Base-by-base conservation (phyloP, 768 basidiomycete genomes). In the Hygrocybe punicea region DNA sequence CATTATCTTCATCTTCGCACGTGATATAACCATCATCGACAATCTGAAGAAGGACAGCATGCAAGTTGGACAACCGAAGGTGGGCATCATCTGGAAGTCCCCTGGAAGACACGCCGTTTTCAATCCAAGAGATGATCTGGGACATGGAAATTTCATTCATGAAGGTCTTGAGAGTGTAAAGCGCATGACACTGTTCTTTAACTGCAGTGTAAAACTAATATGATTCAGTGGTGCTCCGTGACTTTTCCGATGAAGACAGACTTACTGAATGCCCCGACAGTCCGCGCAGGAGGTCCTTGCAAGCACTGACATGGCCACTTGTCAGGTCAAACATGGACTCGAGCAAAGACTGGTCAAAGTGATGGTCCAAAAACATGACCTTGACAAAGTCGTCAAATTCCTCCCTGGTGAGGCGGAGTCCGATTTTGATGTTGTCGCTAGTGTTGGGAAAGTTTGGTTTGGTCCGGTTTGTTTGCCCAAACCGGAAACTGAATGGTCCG, bases 281-380 rank as follows among this genome's bases (percentile, higher is more conserved):
- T 10, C 17, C 13, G 4, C 25, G 4, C 17, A 51, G 50, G 10
- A 51, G 25, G 34, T 51, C 50, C 25, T 16, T n/a, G 34, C 50
- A 51, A 51, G 50, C 24, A 11, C 50, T 24, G 17, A 51, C 50
- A 51, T 51, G 50, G n/a, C 50, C 50, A 33, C 23, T 29, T 19
- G 50, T 51, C 10, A 51, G n/a, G 3, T 51, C 50, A 5, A 51
- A 51, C 3, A 51, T 36, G 25, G 25, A 13, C 13, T 51, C 35
- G 25, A 51, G 34, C 11, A 51, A 36, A 13, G 50, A 51, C 3
- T 24, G 14, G 34, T 51, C 50, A 23, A 51, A 51, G 17, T 23
- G 24, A 51, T 51, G 50, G 17, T 51, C 35, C 10, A 14, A 10
- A 36, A 51, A 51, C 7, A 16, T 6, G 25, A 51, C 9, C 10